A percentile compares a stretch with the other conserved stretches of the same genome.
Evolutionary conservation across 257 asterid species (phyloP).

Genomic region (Eucommia ulmoides): DNA sequence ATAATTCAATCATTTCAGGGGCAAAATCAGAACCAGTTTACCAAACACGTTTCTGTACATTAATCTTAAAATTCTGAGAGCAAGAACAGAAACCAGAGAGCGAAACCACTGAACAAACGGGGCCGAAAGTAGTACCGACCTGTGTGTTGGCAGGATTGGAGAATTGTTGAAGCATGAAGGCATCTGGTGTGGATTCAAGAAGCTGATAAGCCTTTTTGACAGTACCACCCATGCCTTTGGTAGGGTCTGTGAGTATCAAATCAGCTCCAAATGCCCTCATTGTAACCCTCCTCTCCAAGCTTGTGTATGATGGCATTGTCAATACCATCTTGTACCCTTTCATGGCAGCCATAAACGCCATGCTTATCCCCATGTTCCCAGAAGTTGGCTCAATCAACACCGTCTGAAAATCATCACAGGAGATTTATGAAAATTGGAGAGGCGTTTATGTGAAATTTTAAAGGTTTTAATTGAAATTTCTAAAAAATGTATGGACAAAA

Average conservation of each 20-base stretch:
- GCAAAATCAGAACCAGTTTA: not conserved
- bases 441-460: no score
- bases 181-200: slow-evolving; percentile 60
- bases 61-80: no score
- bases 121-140: slow-evolving; percentile 18
- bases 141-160: slow-evolving; percentile 83
- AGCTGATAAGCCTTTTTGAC: slow-evolving; percentile 80
- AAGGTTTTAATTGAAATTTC: no score
- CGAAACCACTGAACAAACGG: not conserved
- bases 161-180: slow-evolving; percentile 95
- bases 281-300: slow-evolving; percentile 84
- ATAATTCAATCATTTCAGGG: not conserved
- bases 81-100: no score
- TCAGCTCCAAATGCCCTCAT: slow-evolving; percentile 98
- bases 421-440: no score
- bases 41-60: no score
- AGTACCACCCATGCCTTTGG: slow-evolving; percentile 96
- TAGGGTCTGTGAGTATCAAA: slow-evolving; percentile 73
- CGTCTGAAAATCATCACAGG: slow-evolving; percentile 48
- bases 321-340: slow-evolving; percentile 93
- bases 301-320: slow-evolving; percentile 98
- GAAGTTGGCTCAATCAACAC: slow-evolving; percentile 95
- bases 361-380: slow-evolving; percentile 96
- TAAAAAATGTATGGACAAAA: no score
- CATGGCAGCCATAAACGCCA: slow-evolving; percentile 97